Conservation (phyloP, 441 rosid species). For the Erodium texanum region DNA sequence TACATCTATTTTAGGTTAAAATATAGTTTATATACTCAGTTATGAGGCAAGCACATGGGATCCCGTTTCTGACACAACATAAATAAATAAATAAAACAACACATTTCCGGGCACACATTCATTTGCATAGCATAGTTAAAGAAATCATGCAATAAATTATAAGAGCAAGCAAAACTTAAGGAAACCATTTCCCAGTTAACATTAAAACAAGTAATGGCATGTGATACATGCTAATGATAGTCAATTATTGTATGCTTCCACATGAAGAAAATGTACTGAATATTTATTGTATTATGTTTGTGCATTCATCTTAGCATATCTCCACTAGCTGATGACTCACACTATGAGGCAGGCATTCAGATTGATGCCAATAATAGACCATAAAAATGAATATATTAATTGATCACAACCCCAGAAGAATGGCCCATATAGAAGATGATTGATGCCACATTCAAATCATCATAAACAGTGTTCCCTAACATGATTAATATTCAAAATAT, state of each 20-base stretch:
- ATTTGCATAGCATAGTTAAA: background rate
- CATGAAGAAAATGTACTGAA: background rate
- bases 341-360: background rate
- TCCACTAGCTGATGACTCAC: background rate
- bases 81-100: no score
- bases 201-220: background rate
- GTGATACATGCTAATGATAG: background rate
- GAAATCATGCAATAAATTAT: background rate
- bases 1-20: background rate
- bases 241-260: background rate
- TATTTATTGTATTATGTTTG: background rate
- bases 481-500: background rate
- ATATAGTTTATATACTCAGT: no score
- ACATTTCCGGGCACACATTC: background rate
- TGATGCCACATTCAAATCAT: background rate
- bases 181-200: background rate
- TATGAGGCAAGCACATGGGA: background rate
- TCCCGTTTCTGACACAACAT: background rate
- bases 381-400: background rate
- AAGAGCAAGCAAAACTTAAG: background rate
- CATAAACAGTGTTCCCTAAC: background rate
- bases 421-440: background rate
- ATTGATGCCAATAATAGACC: background rate
- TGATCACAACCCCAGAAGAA: background rate
- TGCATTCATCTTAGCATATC: conserved; percentile 1